A percentile compares a stretch with the other conserved stretches of the same genome.
Evolutionary conservation across 2,329 filamentous ascomycete species (phyloP).

Genomic region (Biscogniauxia sp.): DNA sequence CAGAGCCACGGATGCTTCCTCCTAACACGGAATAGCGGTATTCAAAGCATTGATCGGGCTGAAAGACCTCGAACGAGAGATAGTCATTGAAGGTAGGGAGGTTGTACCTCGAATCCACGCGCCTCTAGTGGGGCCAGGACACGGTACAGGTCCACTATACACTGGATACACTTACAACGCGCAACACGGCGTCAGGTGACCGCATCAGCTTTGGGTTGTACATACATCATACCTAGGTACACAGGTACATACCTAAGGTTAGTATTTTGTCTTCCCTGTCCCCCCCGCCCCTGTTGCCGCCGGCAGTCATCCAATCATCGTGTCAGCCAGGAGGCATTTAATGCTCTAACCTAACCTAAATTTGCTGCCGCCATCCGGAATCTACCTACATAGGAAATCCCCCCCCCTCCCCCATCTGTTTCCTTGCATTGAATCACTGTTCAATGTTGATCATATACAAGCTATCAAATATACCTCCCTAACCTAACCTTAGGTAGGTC

Average conservation of each 20-base stretch:
- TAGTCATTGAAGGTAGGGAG: no score
- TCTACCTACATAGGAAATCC: no score
- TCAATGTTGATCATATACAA: constrained; percentile 1
- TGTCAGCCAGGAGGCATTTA: not conserved
- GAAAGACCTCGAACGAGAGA: not conserved
- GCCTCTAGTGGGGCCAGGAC: constrained; percentile 1
- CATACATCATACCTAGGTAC: no score
- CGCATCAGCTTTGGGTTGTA: not conserved
- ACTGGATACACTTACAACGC: not conserved
- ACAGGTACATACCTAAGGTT: not conserved
- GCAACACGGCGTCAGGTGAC: constrained; percentile 18
- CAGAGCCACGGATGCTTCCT: not conserved
- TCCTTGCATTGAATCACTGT: constrained; percentile 2
- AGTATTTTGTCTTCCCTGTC: not conserved
- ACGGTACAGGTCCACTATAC: not conserved
- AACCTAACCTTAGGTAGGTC: no score
- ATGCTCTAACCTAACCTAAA: not conserved
- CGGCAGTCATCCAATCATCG: not conserved
- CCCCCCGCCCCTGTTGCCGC: not conserved
- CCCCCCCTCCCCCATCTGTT: constrained; percentile 4
- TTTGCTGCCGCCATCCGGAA: not conserved
- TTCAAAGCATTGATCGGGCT: not conserved
- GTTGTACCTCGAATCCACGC: no score
- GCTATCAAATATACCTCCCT: no score
- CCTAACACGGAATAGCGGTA: not conserved